Evolutionary conservation across 2,329 filamentous ascomycete species (phyloP), one percentile per base, ranked within the genome.

Genomic region (Leptographium lundbergii): DNA sequence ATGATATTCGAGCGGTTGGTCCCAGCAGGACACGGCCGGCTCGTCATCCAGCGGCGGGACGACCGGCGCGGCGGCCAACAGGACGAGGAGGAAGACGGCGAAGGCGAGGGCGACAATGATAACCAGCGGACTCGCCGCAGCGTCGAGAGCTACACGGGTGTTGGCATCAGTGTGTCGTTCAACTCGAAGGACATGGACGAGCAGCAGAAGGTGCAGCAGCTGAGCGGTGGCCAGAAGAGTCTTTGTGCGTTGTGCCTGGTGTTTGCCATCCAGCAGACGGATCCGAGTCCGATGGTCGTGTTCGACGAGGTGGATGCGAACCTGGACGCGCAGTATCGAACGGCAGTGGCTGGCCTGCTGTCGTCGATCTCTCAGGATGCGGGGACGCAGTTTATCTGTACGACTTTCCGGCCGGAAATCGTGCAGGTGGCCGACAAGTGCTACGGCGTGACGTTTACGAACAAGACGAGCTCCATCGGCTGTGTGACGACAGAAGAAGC

Each of bases 251-350:
- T 99, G n/a, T 95, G 94, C 52, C 83, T 99, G 57, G 95, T 99
- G 65, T 99, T 99, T 70, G 94, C 94, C n/a, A 95, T 99, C 65
- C 94, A 99, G 73, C 89, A 91, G 66, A 96, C 92, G 61, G 94
- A 99, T 70, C 94, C 92, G 11, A 95, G 92, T 52, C 94, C 94
- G 1, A 97, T 99, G 79, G 96, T 99, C 71, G 91, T 99, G 67
- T 99, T 99, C 67, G 94, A 99, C 71, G 94, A 99, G 73, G 96
- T 99, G 63, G 94, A 99, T 69, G 94, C 94, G 71, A 99, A 99
- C 70, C 81, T 99, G 27, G 94, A 99, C 71, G 91, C 94, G 1
- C 94, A 99, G 73, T 99, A 99, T 76, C 88, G 94, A 62, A 96
- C 94, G 1, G 92, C 94, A 1, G 94, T 99, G 13, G 94, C 94